Conservation (phyloP, 2,329 filamentous ascomycete genomes). For the Laburnicola sp. region DNA sequence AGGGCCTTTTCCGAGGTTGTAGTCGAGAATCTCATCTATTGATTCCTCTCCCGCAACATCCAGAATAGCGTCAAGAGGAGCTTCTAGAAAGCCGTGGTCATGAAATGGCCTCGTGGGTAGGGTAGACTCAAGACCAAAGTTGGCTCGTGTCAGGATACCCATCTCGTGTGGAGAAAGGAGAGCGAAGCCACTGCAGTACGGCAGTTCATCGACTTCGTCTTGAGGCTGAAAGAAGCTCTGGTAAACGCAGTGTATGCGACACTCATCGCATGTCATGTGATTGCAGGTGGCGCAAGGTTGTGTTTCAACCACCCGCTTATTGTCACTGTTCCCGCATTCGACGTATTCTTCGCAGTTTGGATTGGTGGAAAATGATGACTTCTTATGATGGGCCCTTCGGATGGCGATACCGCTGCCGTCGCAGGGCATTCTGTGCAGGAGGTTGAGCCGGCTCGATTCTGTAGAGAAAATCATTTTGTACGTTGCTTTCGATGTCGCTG, state of each 20-base stretch:
- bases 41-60: slow-evolving; percentile 10
- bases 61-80: slow-evolving; percentile 22
- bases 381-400: slow-evolving; percentile 24
- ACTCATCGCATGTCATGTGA: slow-evolving; percentile 41
- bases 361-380: slow-evolving; percentile 28
- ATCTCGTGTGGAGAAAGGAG: slow-evolving; percentile 31
- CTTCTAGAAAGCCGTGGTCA: slow-evolving; percentile 38
- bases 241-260: slow-evolving; percentile 41
- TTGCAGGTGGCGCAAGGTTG: slow-evolving; percentile 32
- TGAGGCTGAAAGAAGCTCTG: slow-evolving; percentile 33
- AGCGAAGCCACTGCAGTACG: slow-evolving; percentile 36
- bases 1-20: slow-evolving; percentile 27
- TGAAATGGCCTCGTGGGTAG: slow-evolving; percentile 15
- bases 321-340: slow-evolving; percentile 23
- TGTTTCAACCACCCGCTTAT: slow-evolving; percentile 16
- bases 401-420: slow-evolving; percentile 32
- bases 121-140: slow-evolving; percentile 14
- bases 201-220: slow-evolving; percentile 32
- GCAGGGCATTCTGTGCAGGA: slow-evolving; percentile 33
- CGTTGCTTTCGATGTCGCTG: slow-evolving; percentile 30
- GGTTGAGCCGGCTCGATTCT: slow-evolving; percentile 27
- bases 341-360: slow-evolving; percentile 29
- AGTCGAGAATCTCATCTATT: slow-evolving; percentile 30
- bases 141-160: slow-evolving; percentile 34
- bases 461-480: slow-evolving; percentile 29